These are phyloP conservation scores for Cucurbita ficifolia DNA, from an alignment of 306 rosid genomes.

Conservation along the genomic window DNA sequence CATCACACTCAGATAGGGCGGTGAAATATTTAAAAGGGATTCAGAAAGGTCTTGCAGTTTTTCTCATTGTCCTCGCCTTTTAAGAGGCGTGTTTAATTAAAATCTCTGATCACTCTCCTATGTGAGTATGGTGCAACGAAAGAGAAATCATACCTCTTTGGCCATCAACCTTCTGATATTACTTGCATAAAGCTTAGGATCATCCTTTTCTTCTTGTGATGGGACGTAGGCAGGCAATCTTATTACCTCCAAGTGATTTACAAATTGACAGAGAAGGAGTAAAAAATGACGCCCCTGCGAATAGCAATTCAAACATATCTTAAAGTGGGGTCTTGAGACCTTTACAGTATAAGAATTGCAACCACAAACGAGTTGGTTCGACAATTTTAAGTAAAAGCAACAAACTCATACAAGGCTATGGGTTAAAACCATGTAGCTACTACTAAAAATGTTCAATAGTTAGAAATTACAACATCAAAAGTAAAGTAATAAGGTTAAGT, in stretches of 20 bases:
- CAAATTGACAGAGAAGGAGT: constrained; percentile 88
- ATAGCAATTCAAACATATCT: not conserved
- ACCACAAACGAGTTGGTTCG: not conserved
- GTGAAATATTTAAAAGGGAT: not conserved
- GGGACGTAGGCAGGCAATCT: constrained; percentile 64
- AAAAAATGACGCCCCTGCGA: constrained; percentile 85
- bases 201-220: constrained; percentile 75
- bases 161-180: constrained; percentile 86
- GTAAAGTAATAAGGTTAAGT: not conserved
- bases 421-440: not conserved
- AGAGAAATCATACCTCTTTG: constrained; percentile 49
- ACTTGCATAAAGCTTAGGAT: constrained; percentile 58
- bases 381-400: not conserved
- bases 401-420: not conserved
- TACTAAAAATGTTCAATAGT: not conserved
- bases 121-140: not conserved
- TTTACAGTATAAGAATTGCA: not conserved
- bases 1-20: not conserved
- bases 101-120: not conserved
- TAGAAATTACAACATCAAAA: not conserved
- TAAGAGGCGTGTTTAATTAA: not conserved
- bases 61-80: not conserved
- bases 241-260: constrained; percentile 63
- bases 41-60: not conserved
- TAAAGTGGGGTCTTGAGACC: not conserved